A percentile compares a stretch with the other conserved stretches of the same genome.
Evolutionary conservation across 163 green algal species (phyloP).

Genomic region (Chlamydomonas reinhardtii): DNA sequence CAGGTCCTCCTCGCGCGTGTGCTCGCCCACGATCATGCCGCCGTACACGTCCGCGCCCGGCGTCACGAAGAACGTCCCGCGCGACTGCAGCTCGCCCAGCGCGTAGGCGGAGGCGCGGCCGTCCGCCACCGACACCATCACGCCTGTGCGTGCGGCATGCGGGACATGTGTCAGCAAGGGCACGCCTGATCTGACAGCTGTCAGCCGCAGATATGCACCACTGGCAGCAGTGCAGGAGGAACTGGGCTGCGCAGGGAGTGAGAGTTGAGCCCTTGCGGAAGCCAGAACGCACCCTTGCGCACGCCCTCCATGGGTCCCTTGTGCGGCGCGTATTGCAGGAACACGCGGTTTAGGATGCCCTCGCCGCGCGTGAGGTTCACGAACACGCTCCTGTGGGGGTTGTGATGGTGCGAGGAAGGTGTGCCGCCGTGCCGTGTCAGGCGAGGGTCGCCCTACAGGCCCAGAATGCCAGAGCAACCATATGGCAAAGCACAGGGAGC

Average conservation of each 20-base stretch:
- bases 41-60: conserved; percentile 83
- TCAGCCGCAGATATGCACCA: too few relatives aligned
- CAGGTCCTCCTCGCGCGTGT: conserved; percentile 74
- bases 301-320: conserved; percentile 72
- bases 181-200: too few relatives aligned
- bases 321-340: conserved; percentile 68
- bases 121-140: conserved; percentile 80
- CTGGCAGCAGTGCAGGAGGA: too few relatives aligned
- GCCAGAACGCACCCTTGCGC: conserved; percentile 67
- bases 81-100: conserved; percentile 77
- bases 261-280: too few relatives aligned
- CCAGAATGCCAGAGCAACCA: too few relatives aligned
- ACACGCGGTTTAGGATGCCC: conserved; percentile 86
- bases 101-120: conserved; percentile 83
- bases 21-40: conserved; percentile 91
- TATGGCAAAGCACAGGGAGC: too few relatives aligned
- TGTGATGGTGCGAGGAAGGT: too few relatives aligned
- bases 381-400: conserved; percentile 72
- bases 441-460: too few relatives aligned
- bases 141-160: conserved; percentile 54
- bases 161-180: too few relatives aligned
- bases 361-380: conserved; percentile 74
- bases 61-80: conserved; percentile 87
- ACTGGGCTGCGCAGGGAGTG: too few relatives aligned
- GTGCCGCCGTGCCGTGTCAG: too few relatives aligned